Base-by-base conservation (phyloP, 176 grass and related monocot genomes). In the Hsuehochloa calcarea region DNA sequence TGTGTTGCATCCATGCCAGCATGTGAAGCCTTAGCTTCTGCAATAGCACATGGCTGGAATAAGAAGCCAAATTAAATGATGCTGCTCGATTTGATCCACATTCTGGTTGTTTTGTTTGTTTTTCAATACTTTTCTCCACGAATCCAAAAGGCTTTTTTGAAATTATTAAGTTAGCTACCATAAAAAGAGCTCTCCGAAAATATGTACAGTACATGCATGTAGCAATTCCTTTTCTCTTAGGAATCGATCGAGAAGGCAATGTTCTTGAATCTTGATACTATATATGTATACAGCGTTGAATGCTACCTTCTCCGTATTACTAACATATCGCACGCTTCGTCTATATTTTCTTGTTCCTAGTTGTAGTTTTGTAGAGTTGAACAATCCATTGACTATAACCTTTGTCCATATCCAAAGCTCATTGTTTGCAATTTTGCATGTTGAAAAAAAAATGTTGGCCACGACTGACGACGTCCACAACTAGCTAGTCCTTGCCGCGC, bases 361-460 rank as follows among this genome's bases (percentile, higher is more conserved):
- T 52, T 59, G 6, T 63, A 22, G 16, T 20, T 25, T 7, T 72
- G 54, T 16, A 39, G 50, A 15, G 23, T 31, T 82, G 80, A 44
- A 82, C 51, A 82, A 82, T 82, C 10, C 38, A 58, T 47, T 47
- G 45, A 75, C n/a, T 52, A 13, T 46, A 75, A 76, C 35, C 44
- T 76, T 76, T 56, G 70, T 65, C 67, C 15, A 71, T 25, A 65
- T 27, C 61, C 10, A 67, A 76, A 26, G 1, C 4, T 11, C 25
- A 38, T 23, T 56, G 22, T 25, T 37, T 6, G 19, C 16, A 19
- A 19, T 52, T 52, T 51, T 74, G 5, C 19, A 5, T 49, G 27
- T 26, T 39, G 66, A n/a, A 19, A 43, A 41, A 35, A 47, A 47
- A 49, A 16, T 51, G 49, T 17, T 52, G 50, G 15, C 10, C 45